Conservation (phyloP, 768 basidiomycete genomes). For the Solioccasus polychromus region DNA sequence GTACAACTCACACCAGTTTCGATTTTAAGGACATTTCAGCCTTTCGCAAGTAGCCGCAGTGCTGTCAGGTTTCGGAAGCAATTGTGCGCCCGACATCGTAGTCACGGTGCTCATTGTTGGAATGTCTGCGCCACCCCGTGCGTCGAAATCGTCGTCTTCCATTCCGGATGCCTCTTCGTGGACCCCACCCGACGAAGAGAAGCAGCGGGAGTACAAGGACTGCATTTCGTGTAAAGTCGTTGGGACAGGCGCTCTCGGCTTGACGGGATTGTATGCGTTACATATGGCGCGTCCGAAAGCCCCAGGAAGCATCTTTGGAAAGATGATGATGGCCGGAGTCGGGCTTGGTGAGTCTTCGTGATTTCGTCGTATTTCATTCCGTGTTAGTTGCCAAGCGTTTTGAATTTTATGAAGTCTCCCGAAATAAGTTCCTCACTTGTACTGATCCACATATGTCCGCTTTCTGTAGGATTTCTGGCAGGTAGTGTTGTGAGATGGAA, state of each 20-base stretch:
- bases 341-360: conserved; percentile 51
- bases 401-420: not conserved
- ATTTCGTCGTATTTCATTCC: not conserved
- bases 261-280: conserved; percentile 66
- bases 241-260: conserved; percentile 60
- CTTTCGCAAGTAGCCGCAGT: too few species aligned
- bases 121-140: conserved; percentile 22
- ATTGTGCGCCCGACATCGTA: too few species aligned
- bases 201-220: conserved; percentile 38
- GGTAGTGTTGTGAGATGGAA: conserved; percentile 31
- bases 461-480: conserved; percentile 25
- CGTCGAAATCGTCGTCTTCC: conserved; percentile 1
- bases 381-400: not conserved
- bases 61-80: too few species aligned
- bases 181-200: conserved; percentile 5
- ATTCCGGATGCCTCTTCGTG: not conserved
- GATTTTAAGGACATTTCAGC: too few species aligned
- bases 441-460: conserved; percentile 8
- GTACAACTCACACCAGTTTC: too few species aligned
- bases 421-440: not conserved
- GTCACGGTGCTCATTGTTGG: too few species aligned
- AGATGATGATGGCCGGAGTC: conserved; percentile 57
- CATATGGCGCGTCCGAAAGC: conserved; percentile 59
- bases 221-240: conserved; percentile 71
- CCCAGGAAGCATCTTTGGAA: conserved; percentile 59